Percentiles rank a stretch among this genome's conserved stretches.
These are phyloP conservation scores for Nitzschia palea DNA, from an alignment of 108 stramenopile genomes.

Conservation along the genomic window DNA sequence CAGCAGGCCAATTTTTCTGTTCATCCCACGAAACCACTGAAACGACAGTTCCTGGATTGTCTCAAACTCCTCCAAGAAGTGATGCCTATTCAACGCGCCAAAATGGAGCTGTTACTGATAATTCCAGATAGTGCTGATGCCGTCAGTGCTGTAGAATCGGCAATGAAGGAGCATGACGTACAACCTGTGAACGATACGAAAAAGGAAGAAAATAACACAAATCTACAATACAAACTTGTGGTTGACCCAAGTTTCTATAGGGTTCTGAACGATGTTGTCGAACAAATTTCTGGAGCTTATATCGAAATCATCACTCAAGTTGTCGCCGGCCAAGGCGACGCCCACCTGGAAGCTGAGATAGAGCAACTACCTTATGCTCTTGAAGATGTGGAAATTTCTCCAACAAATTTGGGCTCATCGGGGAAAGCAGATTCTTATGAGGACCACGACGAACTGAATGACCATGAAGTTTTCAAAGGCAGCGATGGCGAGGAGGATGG, in stretches of 20 bases:
- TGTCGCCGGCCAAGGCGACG: conserved; percentile 65
- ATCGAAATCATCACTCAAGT: conserved; percentile 84
- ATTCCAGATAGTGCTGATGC: conserved; percentile 22
- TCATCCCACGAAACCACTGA: conserved; percentile 85
- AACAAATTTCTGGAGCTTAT: conserved; percentile 36
- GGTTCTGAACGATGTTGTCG: conserved; percentile 53
- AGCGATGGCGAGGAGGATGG: conserved; percentile 44
- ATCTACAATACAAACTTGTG: conserved; percentile 31
- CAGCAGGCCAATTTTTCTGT: conserved; percentile 84
- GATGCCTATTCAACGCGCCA: conserved; percentile 94
- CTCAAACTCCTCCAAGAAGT: conserved; percentile 81
- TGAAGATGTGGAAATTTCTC: not conserved
- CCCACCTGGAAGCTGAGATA: conserved; percentile 41
- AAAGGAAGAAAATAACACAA: not conserved
- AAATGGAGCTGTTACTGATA: conserved; percentile 86
- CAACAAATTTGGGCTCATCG: too few relatives aligned
- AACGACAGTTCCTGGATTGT: conserved; percentile 95
- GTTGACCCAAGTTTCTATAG: conserved; percentile 88
- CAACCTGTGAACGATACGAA: conserved; percentile 11
- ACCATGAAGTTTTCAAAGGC: conserved; percentile 30
- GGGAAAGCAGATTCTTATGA: too few relatives aligned
- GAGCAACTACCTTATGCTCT: not conserved
- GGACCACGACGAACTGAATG: not conserved
- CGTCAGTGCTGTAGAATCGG: conserved; percentile 12
- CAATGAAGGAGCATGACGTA: conserved; percentile 24